Evolutionary conservation across 192 early-diverging fungal genomes (phyloP).

Genomic region (Funneliformis geosporum): DNA sequence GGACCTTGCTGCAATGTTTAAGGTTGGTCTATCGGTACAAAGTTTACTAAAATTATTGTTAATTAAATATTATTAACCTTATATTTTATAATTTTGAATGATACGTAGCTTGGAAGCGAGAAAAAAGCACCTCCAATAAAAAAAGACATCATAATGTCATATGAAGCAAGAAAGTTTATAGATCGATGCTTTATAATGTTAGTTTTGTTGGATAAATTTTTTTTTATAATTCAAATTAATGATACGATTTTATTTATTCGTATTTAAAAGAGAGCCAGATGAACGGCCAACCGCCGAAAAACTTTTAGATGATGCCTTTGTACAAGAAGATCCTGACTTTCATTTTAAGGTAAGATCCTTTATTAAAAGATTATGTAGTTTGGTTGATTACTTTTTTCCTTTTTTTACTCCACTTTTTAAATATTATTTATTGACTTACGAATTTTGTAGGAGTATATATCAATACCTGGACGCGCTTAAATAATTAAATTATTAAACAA

Average conservation of each 20-base stretch:
- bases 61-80: slow-evolving; percentile 22
- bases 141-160: slow-evolving; percentile 54
- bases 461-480: not conserved
- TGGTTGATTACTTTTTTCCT: too few species aligned
- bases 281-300: slow-evolving; percentile 75
- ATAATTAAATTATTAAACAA: not conserved
- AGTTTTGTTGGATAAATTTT: slow-evolving; percentile 21
- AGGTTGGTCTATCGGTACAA: slow-evolving; percentile 39
- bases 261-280: slow-evolving; percentile 66
- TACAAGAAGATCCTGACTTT: slow-evolving; percentile 52
- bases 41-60: slow-evolving; percentile 35
- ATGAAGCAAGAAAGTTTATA: slow-evolving; percentile 72
- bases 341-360: slow-evolving; percentile 47
- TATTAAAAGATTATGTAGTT: too few species aligned
- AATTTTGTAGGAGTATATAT: not conserved
- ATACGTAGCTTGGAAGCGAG: slow-evolving; percentile 77
- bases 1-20: slow-evolving; percentile 57
- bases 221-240: not conserved
- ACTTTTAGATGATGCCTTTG: slow-evolving; percentile 74
- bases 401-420: not conserved
- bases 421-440: not conserved
- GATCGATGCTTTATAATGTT: slow-evolving; percentile 72
- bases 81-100: slow-evolving; percentile 48
- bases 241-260: not conserved
- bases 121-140: slow-evolving; percentile 81